These are phyloP conservation scores for Adiantum capillusveneris DNA, from an alignment of 75 land plant genomes.

Conservation along the genomic window DNA sequence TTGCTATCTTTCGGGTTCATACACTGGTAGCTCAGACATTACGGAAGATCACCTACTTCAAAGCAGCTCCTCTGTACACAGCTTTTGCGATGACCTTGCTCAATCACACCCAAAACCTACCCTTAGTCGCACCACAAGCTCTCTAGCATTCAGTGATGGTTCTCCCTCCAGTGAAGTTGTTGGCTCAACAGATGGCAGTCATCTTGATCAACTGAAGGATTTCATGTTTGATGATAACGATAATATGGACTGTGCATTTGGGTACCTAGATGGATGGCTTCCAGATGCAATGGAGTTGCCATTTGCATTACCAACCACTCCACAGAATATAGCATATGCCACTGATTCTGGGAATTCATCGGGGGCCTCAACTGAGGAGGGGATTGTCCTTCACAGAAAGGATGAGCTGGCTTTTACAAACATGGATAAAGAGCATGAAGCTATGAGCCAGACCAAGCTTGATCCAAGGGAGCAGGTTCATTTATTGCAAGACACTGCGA, in stretches of 20 bases:
- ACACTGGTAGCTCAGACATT: no score
- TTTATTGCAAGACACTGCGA: background rate
- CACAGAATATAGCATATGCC: background rate
- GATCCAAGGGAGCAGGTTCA: background rate
- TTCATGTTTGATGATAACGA: slow-evolving; percentile 3
- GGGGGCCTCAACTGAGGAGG: background rate
- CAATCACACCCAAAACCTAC: background rate
- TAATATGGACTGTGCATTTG: background rate
- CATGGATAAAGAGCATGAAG: background rate
- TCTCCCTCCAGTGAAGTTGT: background rate
- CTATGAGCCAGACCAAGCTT: background rate
- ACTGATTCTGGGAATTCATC: background rate
- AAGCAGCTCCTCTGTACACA: no score
- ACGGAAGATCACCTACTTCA: no score
- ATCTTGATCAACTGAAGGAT: background rate
- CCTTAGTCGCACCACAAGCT: background rate
- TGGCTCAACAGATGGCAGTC: background rate
- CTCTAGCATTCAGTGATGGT: background rate
- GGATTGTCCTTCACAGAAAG: background rate
- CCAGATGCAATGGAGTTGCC: background rate
- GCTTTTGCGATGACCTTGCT: no score
- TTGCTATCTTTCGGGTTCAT: no score
- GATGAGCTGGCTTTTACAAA: background rate
- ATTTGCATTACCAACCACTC: background rate
- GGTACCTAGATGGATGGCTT: background rate